Conservation (phyloP, 2,329 filamentous ascomycete genomes). For the Aspergillus ruber region DNA sequence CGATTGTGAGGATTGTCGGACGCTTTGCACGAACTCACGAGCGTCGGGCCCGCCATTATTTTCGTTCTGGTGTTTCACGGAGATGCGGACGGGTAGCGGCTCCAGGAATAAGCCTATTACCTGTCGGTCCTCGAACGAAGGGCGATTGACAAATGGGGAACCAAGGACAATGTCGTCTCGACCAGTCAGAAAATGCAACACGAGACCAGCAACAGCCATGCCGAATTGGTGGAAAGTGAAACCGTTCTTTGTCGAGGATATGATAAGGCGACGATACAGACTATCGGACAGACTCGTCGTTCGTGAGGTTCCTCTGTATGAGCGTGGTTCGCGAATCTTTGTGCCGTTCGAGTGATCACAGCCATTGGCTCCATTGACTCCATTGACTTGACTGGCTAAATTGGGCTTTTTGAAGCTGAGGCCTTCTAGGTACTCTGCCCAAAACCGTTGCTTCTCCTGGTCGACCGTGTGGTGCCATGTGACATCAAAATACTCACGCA, state of each 20-base stretch:
- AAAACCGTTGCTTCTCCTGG: constrained; percentile 1
- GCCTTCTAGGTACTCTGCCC: constrained; percentile 1
- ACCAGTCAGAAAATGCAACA: constrained; percentile 5
- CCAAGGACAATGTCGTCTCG: constrained; percentile 20
- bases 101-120: constrained; percentile 25
- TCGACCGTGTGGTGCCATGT: constrained; percentile 1
- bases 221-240: constrained; percentile 18
- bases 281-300: constrained; percentile 1
- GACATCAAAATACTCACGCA: constrained; percentile 3
- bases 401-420: background rate
- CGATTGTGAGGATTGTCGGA: constrained; percentile 14
- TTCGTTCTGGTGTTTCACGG: background rate
- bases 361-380: no score
- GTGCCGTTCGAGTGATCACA: background rate
- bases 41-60: constrained; percentile 2
- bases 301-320: background rate
- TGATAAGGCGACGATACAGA: constrained; percentile 4
- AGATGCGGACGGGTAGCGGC: constrained; percentile 22
- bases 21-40: constrained; percentile 4
- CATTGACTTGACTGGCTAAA: no score
- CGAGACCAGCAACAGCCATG: constrained; percentile 15
- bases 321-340: background rate
- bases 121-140: constrained; percentile 12
- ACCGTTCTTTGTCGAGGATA: constrained; percentile 3
- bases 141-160: constrained; percentile 22